Evolutionary conservation across 805 yeast genomes (phyloP).

Genomic region (Cyberlindnera saturnus): DNA sequence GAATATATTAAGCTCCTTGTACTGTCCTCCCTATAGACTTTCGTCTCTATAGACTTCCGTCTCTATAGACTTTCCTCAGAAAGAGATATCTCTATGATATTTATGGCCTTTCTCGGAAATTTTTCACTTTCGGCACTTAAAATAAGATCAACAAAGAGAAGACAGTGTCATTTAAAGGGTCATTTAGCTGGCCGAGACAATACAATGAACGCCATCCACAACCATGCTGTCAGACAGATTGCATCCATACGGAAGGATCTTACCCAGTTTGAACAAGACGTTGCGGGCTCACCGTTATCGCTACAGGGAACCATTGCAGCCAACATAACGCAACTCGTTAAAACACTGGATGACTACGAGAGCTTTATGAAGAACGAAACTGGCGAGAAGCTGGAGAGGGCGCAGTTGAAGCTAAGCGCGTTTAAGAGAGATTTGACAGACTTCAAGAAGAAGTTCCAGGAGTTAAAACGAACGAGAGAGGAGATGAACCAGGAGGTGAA

Average conservation of each 20-base stretch:
- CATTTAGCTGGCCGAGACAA: background rate
- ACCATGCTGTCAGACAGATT: conserved; percentile 85
- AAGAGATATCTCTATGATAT: too few relatives aligned
- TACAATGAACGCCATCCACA: conserved; percentile 70
- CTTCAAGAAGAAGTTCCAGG: conserved; percentile 26
- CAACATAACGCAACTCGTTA: conserved; percentile 64
- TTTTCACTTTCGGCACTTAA: too few relatives aligned
- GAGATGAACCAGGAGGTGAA: conserved; percentile 31
- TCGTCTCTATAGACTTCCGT: too few relatives aligned
- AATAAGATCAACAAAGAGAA: too few relatives aligned
- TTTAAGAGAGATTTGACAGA: conserved; percentile 39
- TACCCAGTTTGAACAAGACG: conserved; percentile 54
- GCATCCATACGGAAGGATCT: conserved; percentile 67
- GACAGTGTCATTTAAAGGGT: too few relatives aligned
- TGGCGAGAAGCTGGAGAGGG: conserved; percentile 47
- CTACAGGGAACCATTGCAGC: conserved; percentile 76
- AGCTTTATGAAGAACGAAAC: conserved; percentile 54
- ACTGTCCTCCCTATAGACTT: too few relatives aligned
- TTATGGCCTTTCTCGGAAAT: too few relatives aligned
- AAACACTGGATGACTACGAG: conserved; percentile 69
- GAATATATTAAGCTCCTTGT: too few relatives aligned
- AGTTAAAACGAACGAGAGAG: conserved; percentile 30
- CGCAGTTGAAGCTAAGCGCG: conserved; percentile 52
- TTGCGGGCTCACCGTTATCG: conserved; percentile 67
- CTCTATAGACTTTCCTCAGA: too few relatives aligned